Evolutionary conservation across 768 basidiomycete species (phyloP), one percentile per base, ranked within the genome.

Genomic region (Kockovaella imperatae): DNA sequence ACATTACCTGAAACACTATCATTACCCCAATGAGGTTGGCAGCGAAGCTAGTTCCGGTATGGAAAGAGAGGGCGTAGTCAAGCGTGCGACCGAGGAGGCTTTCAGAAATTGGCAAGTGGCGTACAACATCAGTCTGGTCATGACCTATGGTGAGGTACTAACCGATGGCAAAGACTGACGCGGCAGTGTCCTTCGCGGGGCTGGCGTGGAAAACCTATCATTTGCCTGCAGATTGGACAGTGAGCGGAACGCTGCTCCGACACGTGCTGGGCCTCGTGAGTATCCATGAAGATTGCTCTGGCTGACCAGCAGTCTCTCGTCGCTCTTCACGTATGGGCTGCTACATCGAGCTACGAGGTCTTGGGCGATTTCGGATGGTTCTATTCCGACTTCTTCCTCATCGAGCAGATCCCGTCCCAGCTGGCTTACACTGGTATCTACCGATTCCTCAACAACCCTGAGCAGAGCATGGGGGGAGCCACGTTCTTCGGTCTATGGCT

Each of bases 301-400:
- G 30, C 46, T 42, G 25, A 52, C 32, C 15, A 15, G 1, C 59
- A 90, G 88, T 72, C 87, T 13, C 75, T 97, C 38, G 79, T 97
- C 41, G 83, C 80, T 1, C 74, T 99, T 35, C 91, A 99, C 60
- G 69, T 87, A 30, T 99, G 95, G 95, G 82, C 88, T 0, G 83
- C 87, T 1, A 76, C 79, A 57, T 89, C 90, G 50, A 88, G 84
- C 0, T 96, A 81, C 71, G 86, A 96, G 64, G 95, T 88, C 17
- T 78, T 97, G 2, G 93, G 95, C 5, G 78, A 86, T 24, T 96
- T 96, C 63, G 95, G 95, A 21, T 99, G 95, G 95, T 91, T 96
- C 74, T 99, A 95, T 59, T 90, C 89, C 20, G 88, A 93, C 72
- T 93, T 93, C 74, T 91, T 91, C 76, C 84, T 91, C 15, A 60